phyloP scores from a whole-genome alignment of 1,139 yeast genomes.

The Suhomyces choctaworum region DNA sequence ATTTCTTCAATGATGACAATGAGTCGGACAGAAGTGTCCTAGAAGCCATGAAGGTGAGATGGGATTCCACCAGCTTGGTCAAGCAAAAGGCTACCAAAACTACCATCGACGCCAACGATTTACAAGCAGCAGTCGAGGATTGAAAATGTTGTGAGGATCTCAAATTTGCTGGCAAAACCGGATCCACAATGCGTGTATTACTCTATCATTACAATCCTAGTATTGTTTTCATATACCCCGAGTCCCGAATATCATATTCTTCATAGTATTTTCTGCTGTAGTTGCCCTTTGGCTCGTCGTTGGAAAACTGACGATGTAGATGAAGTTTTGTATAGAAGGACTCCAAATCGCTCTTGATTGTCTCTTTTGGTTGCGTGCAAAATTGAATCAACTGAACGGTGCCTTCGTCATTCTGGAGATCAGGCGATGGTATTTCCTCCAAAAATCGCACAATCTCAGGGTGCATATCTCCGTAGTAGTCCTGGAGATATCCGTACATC shows the following conservation, averaged over 20 bases:
- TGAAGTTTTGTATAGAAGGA: constrained; percentile 17
- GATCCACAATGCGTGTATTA: constrained; percentile 4
- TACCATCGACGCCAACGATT: constrained; percentile 42
- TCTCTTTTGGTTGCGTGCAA: constrained; percentile 1
- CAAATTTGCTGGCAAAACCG: constrained; percentile 10
- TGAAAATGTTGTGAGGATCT: constrained; percentile 2
- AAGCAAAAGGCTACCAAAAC: constrained; percentile 26
- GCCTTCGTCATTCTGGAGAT: constrained; percentile 12
- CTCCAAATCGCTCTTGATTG: constrained; percentile 9
- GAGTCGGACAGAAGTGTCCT: constrained; percentile 33
- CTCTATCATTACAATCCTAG: constrained; percentile 6
- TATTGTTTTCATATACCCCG: constrained; percentile 22
- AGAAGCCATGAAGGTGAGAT: constrained; percentile 28
- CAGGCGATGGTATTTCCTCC: constrained; percentile 17
- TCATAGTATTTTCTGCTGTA: constrained; percentile 23
- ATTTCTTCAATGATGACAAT: constrained; percentile 26
- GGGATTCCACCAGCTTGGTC: constrained; percentile 18
- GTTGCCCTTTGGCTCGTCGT: constrained; percentile 4
- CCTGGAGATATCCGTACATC: constrained; percentile 26
- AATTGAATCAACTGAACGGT: constrained; percentile 12
- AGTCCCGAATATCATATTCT: constrained; percentile 30
- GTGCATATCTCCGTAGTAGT: constrained; percentile 16
- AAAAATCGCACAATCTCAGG: constrained; percentile 17
- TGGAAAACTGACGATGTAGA: constrained; percentile 9
- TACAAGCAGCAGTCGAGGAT: constrained; percentile 31